Evolutionary conservation across 805 yeast species (phyloP), one percentile per base, ranked within the genome.

Genomic region (Monosporozyma aerobia): DNA sequence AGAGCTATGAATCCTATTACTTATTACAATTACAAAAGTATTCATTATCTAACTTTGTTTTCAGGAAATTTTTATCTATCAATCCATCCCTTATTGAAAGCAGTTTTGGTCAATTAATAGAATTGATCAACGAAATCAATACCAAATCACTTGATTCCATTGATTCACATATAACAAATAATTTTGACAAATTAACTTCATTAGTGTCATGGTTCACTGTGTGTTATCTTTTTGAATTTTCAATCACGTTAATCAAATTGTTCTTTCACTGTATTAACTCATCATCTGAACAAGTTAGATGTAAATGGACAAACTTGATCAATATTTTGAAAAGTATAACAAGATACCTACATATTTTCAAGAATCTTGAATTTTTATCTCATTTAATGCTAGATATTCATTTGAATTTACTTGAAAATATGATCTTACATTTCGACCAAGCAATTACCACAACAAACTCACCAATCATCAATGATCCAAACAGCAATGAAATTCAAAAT

Each of bases 181-280:
- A 52, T 40, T 16, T 50, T 47, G 44, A 54, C n/a, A 27, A 52
- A 29, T 32, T 52, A 29, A 52, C 57, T 5, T 55, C 57, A 4
- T 48, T 52, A 9, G 47, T 52, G 9, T 30, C 46, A 19, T 51
- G 53, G 50, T 27, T 35, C 13, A 32, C 40, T 4, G 50, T 51
- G 32, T 37, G 16, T 6, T 35, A 29, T 14, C 37, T 47, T 5
- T 46, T 51, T 25, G 50, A 51, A 29, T 51, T 51, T 40, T 51
- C 53, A 29, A 19, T 40, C 3, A 46, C 55, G 2, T 16, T 54
- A 23, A 14, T 52, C 19, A 44, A 44, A 9, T 39, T 50, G 16
- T 19, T 52, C 27, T 45, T 49, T 14, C 7, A 30, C 27, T 30
- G 43, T 43, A 29, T 41, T 11, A 16, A 22, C 19, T 43, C 47